Base-by-base conservation (phyloP, 345 rosid species). In the Tarenaya hassleriana region DNA sequence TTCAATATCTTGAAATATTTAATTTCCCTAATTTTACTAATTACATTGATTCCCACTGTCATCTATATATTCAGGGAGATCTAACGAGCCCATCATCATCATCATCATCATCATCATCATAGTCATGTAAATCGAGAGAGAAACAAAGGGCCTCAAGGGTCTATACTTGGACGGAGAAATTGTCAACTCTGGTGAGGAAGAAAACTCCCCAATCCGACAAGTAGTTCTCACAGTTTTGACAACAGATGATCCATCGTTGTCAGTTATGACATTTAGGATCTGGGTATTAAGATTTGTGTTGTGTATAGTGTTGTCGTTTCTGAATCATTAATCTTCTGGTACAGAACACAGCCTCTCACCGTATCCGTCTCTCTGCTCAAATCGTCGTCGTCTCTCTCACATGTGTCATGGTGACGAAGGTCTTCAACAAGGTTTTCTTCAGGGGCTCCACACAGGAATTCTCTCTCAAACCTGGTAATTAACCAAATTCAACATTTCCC, bases 271-370 rank as follows among this genome's bases (percentile, higher is more conserved):
- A 5, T 92, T 92, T 42, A 77, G 95, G 34, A 88, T 85, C 94
- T 92, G 98, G 98, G 78, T 88, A 17, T 71, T 92, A 14, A 95
- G 98, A 52, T 73, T 77, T 1, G 9, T 88, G 4, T 85, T 97
- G 0, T 88, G 98, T 24, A 67, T 75, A 41, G 60, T 92, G 4
- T 40, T 92, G 24, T 92, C 98, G 0, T 88, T 92, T 61, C 84
- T 92, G 16, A 92, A 92, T 68, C 97, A 88, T 67, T 88, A n/a
- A n/a, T 92, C 78, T 92, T 92, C 38, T 83, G 95, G 95, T 92
- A 92, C 69, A 69, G 98, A 16, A 88, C 86, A 8, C 97, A 92
- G 56, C 98, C 98, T 16, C 63, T 92, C 18, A 35, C 98, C 1
- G 88, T 92, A 82, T 77, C 95, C 7, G 90, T 97, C 32, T 92